phyloP scores from a whole-genome alignment of 352 stramenopile genomes.

The Sclerospora graminicola region DNA sequence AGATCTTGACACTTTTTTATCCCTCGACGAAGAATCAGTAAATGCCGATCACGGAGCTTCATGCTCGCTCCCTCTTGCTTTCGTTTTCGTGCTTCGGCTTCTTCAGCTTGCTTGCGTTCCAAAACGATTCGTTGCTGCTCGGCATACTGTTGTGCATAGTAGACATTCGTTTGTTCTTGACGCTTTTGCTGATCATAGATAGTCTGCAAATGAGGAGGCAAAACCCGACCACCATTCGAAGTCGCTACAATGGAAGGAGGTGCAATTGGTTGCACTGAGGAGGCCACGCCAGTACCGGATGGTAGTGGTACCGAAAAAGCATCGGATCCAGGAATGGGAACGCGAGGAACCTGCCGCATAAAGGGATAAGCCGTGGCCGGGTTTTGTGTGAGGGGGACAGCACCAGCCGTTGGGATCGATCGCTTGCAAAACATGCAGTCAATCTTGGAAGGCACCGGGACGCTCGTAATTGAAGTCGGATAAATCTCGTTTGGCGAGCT shows the following conservation, averaged over 20 bases:
- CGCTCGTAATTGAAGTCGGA: slow-evolving; percentile 40
- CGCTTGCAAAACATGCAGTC: slow-evolving; percentile 61
- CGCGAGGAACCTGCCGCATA: slow-evolving; percentile 8
- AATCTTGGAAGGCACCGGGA: slow-evolving; percentile 45
- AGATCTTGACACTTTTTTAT: slow-evolving; percentile 65
- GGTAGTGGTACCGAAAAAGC: slow-evolving; percentile 1
- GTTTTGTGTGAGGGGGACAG: slow-evolving; percentile 16
- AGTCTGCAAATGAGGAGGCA: slow-evolving; percentile 17
- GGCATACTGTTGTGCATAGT: slow-evolving; percentile 2
- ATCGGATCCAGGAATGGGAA: slow-evolving; percentile 4
- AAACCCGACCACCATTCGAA: slow-evolving; percentile 13
- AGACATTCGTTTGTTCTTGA: slow-evolving; percentile 1
- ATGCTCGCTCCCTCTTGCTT: slow-evolving; percentile 29
- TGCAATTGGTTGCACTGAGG: not conserved
- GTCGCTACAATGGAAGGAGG: not conserved
- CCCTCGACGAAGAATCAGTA: slow-evolving; percentile 61
- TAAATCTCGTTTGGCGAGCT: slow-evolving; percentile 53
- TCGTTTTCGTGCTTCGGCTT: slow-evolving; percentile 19
- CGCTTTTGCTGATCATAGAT: slow-evolving; percentile 16
- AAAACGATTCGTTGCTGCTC: slow-evolving; percentile 9
- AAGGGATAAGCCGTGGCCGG: slow-evolving; percentile 9
- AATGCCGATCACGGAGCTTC: slow-evolving; percentile 42
- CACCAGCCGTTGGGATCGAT: slow-evolving; percentile 29
- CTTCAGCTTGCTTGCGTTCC: slow-evolving; percentile 10
- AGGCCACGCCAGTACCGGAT: not conserved